A percentile compares a stretch with the other conserved stretches of the same genome.
These are phyloP conservation scores for Casaregolazyma suthepensis DNA, from an alignment of 1,139 yeast species.

Conservation along the genomic window DNA sequence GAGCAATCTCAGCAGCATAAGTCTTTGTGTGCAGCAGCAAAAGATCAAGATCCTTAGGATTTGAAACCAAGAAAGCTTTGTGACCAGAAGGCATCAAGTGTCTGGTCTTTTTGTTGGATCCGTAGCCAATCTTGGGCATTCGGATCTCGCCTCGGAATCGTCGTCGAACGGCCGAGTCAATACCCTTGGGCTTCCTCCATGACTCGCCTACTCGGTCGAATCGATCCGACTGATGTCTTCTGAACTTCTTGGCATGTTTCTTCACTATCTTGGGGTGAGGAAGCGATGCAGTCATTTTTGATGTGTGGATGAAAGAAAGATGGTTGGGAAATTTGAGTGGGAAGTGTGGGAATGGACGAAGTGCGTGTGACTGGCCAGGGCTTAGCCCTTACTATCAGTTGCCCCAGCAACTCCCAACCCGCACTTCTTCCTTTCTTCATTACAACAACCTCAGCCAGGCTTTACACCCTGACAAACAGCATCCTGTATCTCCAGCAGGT, in stretches of 20 bases:
- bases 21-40: conserved; percentile 96
- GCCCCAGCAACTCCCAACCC: conserved; percentile 4
- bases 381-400: not conserved
- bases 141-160: conserved; percentile 99
- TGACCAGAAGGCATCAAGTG: conserved; percentile 96
- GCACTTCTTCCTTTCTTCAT: not conserved
- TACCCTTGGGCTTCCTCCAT: conserved; percentile 99
- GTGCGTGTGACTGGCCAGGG: not conserved
- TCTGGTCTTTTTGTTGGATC: conserved; percentile 98
- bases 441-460: not conserved
- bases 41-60: conserved; percentile 90
- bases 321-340: conserved; percentile 3
- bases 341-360: not conserved
- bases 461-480: not conserved
- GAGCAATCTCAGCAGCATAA: conserved; percentile 99
- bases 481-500: not conserved
- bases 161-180: conserved; percentile 99
- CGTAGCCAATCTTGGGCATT: conserved; percentile 99
- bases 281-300: conserved; percentile 88
- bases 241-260: conserved; percentile 94
- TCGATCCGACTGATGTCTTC: conserved; percentile 99
- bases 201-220: conserved; percentile 95
- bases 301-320: conserved; percentile 2
- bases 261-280: conserved; percentile 99
- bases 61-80: conserved; percentile 92